Evolutionary conservation across 805 yeast species (phyloP).

Genomic region (Myxozyma monticola): DNA sequence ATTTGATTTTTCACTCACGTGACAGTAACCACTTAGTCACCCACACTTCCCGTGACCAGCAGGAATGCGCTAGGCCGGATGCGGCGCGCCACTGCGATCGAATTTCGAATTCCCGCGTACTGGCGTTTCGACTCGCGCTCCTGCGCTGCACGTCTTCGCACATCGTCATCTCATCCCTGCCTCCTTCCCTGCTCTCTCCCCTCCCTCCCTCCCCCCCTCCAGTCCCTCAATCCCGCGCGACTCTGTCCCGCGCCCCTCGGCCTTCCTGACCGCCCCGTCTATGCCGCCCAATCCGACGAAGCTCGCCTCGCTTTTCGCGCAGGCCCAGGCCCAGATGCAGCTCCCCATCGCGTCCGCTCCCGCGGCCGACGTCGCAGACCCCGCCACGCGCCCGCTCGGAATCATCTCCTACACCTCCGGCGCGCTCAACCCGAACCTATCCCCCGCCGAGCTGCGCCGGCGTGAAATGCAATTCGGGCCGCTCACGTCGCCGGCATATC

Average conservation of each 20-base stretch:
- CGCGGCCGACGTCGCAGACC: slow-evolving; percentile 8
- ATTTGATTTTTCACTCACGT: no score
- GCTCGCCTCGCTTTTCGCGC: slow-evolving; percentile 27
- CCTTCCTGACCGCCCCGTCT: not conserved
- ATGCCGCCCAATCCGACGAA: slow-evolving; percentile 29
- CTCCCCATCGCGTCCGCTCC: slow-evolving; percentile 10
- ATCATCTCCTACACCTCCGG: slow-evolving; percentile 20
- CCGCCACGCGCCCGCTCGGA: slow-evolving; percentile 13
- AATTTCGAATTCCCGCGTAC: no score
- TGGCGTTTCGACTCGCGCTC: no score
- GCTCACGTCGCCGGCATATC: slow-evolving; percentile 25
- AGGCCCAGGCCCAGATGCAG: slow-evolving; percentile 30
- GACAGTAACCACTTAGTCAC: no score
- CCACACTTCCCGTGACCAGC: no score
- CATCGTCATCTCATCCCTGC: not conserved
- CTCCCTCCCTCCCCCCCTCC: not conserved
- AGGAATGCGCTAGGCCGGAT: no score
- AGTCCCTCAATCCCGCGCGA: not conserved
- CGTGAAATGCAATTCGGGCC: slow-evolving; percentile 28
- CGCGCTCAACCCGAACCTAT: slow-evolving; percentile 4
- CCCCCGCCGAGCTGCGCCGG: slow-evolving; percentile 9
- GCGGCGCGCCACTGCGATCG: no score
- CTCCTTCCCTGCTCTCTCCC: not conserved
- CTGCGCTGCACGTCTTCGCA: not conserved
- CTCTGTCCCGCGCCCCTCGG: not conserved